These are phyloP conservation scores for Vachellia pachyceras DNA, from an alignment of 306 rosid genomes.

Conservation along the genomic window DNA sequence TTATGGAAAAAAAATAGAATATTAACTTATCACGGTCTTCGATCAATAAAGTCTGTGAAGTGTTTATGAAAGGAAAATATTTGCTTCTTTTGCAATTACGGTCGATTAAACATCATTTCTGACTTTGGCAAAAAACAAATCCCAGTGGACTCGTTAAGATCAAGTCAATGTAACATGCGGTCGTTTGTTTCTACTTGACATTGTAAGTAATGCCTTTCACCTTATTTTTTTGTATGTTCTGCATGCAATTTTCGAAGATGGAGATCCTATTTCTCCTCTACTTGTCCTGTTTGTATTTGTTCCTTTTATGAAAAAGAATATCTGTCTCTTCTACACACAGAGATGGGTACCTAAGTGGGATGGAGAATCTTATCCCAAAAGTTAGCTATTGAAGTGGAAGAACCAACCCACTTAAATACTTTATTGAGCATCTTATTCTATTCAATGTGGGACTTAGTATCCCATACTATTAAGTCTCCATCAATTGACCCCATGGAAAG, in stretches of 20 bases:
- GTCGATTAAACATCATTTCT: not conserved
- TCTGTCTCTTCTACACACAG: constrained; percentile 4
- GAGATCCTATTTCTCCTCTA: not conserved
- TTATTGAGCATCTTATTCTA: too few species aligned
- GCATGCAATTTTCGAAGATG: constrained; percentile 13
- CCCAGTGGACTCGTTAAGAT: not conserved
- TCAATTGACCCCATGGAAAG: too few species aligned
- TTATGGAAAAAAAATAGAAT: not conserved
- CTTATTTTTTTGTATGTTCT: not conserved
- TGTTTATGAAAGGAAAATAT: not conserved
- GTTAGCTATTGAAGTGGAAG: too few species aligned
- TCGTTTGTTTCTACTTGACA: not conserved
- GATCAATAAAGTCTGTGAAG: not conserved
- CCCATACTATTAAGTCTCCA: too few species aligned
- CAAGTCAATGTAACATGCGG: not conserved
- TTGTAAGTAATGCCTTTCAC: not conserved
- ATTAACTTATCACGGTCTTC: not conserved
- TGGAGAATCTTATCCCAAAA: too few species aligned
- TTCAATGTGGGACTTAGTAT: too few species aligned
- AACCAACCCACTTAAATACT: too few species aligned
- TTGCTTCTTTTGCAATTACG: not conserved
- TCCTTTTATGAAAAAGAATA: constrained; percentile 3
- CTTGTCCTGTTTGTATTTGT: constrained; percentile 12
- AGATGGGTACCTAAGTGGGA: not conserved
- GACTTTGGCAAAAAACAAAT: not conserved